A percentile compares a stretch with the other conserved stretches of the same genome.
phyloP scores from a whole-genome alignment of 1,284 basidiomycete genomes.

The Neolentinus lepideus region DNA sequence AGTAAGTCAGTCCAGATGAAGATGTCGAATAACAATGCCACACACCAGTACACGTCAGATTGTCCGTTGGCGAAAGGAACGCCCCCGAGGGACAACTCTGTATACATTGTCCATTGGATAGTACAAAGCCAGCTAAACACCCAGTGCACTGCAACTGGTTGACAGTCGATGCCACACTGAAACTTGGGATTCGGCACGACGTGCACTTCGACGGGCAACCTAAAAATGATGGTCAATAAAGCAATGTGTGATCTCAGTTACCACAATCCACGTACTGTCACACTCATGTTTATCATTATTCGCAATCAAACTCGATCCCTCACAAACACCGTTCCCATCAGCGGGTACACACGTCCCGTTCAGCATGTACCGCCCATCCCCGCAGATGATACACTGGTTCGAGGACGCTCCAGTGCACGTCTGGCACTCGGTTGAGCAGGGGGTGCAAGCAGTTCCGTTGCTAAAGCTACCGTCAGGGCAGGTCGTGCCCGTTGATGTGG shows the following conservation, averaged over 20 bases:
- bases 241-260: not conserved
- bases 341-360: constrained; percentile 63
- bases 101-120: constrained; percentile 63
- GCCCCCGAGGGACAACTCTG: constrained; percentile 62
- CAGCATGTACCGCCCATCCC: constrained; percentile 46
- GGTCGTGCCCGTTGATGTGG: constrained; percentile 41
- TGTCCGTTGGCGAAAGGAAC: constrained; percentile 65
- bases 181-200: constrained; percentile 64
- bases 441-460: constrained; percentile 43
- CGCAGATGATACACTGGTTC: constrained; percentile 64
- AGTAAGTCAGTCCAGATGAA: constrained; percentile 7
- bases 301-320: constrained; percentile 61
- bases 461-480: constrained; percentile 66
- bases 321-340: constrained; percentile 62
- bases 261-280: constrained; percentile 53
- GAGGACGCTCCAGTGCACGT: constrained; percentile 65
- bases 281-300: constrained; percentile 76
- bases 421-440: constrained; percentile 59
- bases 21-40: constrained; percentile 9
- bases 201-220: constrained; percentile 77
- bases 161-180: constrained; percentile 59
- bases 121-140: constrained; percentile 69
- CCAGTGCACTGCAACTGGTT: constrained; percentile 64
- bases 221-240: constrained; percentile 19
- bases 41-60: constrained; percentile 60